A percentile compares a stretch with the other conserved stretches of the same genome.
phyloP scores from a whole-genome alignment of 768 basidiomycete genomes.

The Ramaria sp. region DNA sequence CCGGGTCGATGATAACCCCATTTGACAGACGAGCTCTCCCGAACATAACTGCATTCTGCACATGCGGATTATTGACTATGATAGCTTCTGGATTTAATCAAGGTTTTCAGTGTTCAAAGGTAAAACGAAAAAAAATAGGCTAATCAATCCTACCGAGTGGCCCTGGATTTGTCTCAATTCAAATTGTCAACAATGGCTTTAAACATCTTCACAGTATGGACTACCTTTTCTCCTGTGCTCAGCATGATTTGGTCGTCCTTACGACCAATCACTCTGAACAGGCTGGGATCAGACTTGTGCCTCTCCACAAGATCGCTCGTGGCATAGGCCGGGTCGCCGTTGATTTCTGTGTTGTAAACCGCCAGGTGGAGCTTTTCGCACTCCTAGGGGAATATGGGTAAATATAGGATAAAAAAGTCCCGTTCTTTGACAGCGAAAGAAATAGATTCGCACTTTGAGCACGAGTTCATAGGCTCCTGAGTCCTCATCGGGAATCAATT shows the following conservation, averaged over 20 bases:
- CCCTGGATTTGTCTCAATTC: slow-evolving; percentile 20
- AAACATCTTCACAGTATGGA: not conserved
- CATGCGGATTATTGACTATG: slow-evolving; percentile 20
- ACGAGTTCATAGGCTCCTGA: slow-evolving; percentile 25
- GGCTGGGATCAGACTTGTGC: slow-evolving; percentile 21
- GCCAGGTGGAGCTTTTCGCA: not conserved
- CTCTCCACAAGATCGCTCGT: slow-evolving; percentile 23
- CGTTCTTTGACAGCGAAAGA: not conserved
- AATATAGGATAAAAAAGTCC: too few species aligned
- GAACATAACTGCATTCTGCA: slow-evolving; percentile 26
- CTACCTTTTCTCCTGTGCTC: slow-evolving; percentile 33
- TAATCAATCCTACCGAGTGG: slow-evolving; percentile 17
- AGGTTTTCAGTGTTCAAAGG: not conserved
- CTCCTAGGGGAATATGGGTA: not conserved
- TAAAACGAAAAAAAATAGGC: too few species aligned
- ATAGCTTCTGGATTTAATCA: slow-evolving; percentile 15
- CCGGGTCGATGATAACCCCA: slow-evolving; percentile 28
- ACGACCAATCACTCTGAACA: slow-evolving; percentile 28
- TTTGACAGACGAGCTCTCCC: slow-evolving; percentile 29
- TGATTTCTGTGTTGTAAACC: not conserved
- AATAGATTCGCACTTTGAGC: slow-evolving; percentile 21
- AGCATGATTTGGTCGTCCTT: slow-evolving; percentile 32
- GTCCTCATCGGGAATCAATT: slow-evolving; percentile 24
- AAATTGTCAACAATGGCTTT: not conserved
- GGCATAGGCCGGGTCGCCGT: slow-evolving; percentile 2